Evolutionary conservation across 495 filamentous ascomycete species (phyloP).

Genomic region (Penicillium tannophilum): DNA sequence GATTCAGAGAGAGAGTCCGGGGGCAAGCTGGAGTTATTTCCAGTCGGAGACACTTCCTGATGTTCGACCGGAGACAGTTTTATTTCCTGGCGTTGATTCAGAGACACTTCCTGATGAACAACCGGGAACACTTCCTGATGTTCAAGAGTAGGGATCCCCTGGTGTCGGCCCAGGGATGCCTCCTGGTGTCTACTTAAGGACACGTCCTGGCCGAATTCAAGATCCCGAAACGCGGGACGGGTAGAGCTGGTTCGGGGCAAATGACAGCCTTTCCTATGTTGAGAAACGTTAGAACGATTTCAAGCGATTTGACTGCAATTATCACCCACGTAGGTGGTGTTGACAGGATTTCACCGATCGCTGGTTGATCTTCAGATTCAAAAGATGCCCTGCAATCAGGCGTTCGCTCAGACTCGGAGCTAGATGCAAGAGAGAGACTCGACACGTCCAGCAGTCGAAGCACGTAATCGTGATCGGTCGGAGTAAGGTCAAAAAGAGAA

Average conservation of each 20-base stretch:
- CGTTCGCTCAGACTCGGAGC: neutral
- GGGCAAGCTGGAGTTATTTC: neutral
- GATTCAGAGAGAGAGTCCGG: neutral
- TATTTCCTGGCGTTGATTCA: no score
- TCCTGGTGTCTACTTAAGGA: no score
- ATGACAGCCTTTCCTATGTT: neutral
- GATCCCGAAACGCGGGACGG: neutral
- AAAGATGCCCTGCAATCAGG: neutral
- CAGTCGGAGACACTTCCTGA: neutral
- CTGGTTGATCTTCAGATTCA: neutral
- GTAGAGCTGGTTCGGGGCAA: neutral
- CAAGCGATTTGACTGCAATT: neutral
- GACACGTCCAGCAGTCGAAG: neutral
- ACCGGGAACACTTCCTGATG: no score
- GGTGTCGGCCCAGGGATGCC: no score
- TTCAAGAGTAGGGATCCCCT: no score
- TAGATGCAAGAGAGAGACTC: neutral
- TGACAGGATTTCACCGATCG: neutral
- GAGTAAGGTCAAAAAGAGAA: neutral
- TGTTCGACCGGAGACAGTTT: neutral
- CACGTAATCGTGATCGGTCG: neutral
- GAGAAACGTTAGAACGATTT: neutral
- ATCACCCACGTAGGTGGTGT: neutral
- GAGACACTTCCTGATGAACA: neutral
- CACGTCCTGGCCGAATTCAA: neutral